Base-by-base conservation (phyloP, 2,329 filamentous ascomycete genomes). In the Pseudogymnoascus sp. region DNA sequence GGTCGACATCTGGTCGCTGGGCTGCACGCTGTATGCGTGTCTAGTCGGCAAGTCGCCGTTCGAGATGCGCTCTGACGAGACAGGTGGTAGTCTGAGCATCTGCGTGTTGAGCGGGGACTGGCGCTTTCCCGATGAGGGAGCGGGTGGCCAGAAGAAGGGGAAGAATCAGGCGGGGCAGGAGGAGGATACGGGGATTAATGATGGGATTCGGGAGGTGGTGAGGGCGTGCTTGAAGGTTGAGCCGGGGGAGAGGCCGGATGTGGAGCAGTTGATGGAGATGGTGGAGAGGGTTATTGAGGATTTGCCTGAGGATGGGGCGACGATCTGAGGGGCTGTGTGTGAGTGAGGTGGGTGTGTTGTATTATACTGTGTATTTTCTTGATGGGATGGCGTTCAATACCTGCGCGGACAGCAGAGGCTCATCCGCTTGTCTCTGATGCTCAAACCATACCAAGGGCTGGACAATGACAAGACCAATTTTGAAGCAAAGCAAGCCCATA, bases 21-120 rank as follows among this genome's bases (percentile, higher is more conserved):
- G 95, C 61, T 97, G 95, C 80, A 97, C 95, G n/a, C 81, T 99
- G 50, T 99, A 96, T 76, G 95, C 95, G 38, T 97, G 95, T 72
- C 82, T 99, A 8, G 91, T 97, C 29, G 95, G 95, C 68, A 97
- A 99, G 76, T 96, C 90, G 13, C 95, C 95, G 1, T 99, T 99
- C 71, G 95, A 99, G 79, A 90, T 93, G 74, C 88, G 95, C 65
- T 93, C 88, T 68, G 95, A 99, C 75, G 93, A 99, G 79, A 97
- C 95, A 0, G 95, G 95, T 67, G 95, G 95, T 50, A 95, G 89
- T 68, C 79, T 99, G 67, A 96, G 90, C 69, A 89, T 97, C 69
- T 97, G 93, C 74, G 90, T 97, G 16, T 79, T 96, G 14, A 90
- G 92, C 65, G 95, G 93, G 40, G 93, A 97, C 76, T 99, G 95